These are phyloP conservation scores for Malus hybrid DNA, from an alignment of 331 rosid species.

Conservation along the genomic window DNA sequence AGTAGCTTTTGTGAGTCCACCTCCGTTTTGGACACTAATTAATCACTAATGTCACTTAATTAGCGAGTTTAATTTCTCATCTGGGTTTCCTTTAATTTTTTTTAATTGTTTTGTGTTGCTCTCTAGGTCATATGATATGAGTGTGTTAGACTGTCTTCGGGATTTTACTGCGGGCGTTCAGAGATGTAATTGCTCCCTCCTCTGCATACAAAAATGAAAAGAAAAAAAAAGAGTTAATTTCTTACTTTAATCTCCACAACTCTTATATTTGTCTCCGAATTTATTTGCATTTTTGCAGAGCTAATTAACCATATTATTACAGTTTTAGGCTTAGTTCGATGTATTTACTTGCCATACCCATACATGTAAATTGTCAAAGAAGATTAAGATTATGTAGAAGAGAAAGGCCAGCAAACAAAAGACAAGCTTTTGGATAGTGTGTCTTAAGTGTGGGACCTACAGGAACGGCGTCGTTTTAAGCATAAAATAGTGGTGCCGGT, in stretches of 20 bases:
- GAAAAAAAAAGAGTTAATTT: neutral
- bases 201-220: neutral
- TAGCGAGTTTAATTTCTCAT: neutral
- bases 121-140: neutral
- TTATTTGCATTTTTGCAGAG: neutral
- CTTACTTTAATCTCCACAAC: neutral
- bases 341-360: neutral
- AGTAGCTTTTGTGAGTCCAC: neutral
- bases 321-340: neutral
- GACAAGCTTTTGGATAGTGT: neutral
- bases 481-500: neutral
- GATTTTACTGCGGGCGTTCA: neutral
- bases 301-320: neutral
- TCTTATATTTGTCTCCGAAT: neutral
- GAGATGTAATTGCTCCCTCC: conserved; percentile 20
- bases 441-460: neutral
- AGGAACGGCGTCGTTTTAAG: conserved; percentile 6
- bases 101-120: neutral
- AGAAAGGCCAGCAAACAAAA: neutral
- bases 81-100: neutral
- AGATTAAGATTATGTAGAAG: neutral
- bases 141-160: neutral
- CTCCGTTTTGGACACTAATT: neutral
- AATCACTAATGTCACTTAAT: neutral
- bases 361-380: no score